These are phyloP conservation scores for Solanum medicagineum DNA, from an alignment of 257 asterid genomes.

Conservation along the genomic window DNA sequence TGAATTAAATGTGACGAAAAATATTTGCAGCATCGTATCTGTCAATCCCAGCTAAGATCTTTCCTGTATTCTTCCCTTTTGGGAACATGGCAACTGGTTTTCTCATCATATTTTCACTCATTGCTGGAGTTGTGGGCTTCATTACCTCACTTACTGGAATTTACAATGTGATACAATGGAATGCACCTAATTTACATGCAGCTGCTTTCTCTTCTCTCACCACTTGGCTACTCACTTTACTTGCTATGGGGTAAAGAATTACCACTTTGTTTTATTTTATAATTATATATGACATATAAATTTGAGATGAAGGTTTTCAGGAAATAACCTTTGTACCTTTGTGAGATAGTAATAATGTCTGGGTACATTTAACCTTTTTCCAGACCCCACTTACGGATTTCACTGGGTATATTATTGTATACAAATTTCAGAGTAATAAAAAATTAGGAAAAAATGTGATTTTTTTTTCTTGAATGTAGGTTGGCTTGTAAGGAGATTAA, in stretches of 20 bases:
- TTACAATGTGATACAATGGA: conserved; percentile 40
- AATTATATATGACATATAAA: not conserved
- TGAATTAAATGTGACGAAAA: not conserved
- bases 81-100: conserved; percentile 91
- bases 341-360: too few species aligned
- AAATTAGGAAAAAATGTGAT: not conserved
- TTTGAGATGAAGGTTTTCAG: too few species aligned
- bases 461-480: conserved; percentile 26
- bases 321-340: too few species aligned
- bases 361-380: too few species aligned
- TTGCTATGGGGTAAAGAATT: conserved; percentile 75
- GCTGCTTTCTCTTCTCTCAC: conserved; percentile 72
- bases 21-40: conserved; percentile 55
- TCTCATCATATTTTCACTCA: conserved; percentile 52
- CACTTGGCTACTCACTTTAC: conserved; percentile 58
- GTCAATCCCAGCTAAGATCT: conserved; percentile 42
- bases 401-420: too few species aligned
- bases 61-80: conserved; percentile 72
- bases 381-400: too few species aligned
- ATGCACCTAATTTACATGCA: conserved; percentile 47
- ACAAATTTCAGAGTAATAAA: not conserved
- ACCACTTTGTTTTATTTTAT: not conserved
- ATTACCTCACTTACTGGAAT: conserved; percentile 52
- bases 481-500: conserved; percentile 89
- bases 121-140: conserved; percentile 84